These are phyloP conservation scores for Cladophialophora immunda DNA, from an alignment of 2,329 filamentous ascomycete species.

Conservation along the genomic window DNA sequence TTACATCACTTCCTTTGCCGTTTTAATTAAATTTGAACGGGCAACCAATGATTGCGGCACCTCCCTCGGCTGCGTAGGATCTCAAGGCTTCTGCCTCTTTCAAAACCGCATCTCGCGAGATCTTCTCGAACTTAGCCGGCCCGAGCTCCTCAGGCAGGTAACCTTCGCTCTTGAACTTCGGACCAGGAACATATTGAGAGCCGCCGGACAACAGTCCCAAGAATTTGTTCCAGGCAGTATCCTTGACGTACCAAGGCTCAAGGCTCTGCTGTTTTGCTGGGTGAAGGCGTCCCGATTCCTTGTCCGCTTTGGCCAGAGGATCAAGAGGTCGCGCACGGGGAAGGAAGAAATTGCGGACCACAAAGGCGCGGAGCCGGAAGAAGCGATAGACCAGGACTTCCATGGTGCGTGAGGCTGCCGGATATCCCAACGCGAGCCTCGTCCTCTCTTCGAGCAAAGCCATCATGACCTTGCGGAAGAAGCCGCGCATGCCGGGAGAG, in stretches of 20 bases:
- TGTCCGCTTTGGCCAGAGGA: background rate
- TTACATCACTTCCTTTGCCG: background rate
- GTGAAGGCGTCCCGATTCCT: background rate
- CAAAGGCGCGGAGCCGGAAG: conserved; percentile 20
- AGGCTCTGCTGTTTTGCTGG: background rate
- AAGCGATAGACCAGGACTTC: conserved; percentile 9
- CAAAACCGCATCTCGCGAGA: conserved; percentile 1
- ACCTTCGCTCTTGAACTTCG: conserved; percentile 15
- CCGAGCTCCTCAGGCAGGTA: conserved; percentile 16
- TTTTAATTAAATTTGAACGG: conserved; percentile 2
- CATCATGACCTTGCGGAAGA: background rate
- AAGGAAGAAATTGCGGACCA: conserved; percentile 18
- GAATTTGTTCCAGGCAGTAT: conserved; percentile 5
- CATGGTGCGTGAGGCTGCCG: background rate
- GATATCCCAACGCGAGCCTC: conserved; percentile 4
- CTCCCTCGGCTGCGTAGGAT: background rate
- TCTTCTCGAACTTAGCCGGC: conserved; percentile 6
- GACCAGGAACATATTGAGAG: conserved; percentile 9
- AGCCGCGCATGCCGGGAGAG: background rate
- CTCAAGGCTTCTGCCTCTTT: conserved; percentile 7
- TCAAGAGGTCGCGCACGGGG: conserved; percentile 10
- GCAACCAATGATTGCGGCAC: conserved; percentile 5
- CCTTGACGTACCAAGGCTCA: conserved; percentile 15
- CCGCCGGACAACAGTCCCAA: background rate
- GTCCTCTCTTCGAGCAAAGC: conserved; percentile 6